Percentiles rank a stretch among this genome's conserved stretches.
These are phyloP conservation scores for Pholiota conissans DNA, from an alignment of 768 basidiomycete species.

Conservation along the genomic window DNA sequence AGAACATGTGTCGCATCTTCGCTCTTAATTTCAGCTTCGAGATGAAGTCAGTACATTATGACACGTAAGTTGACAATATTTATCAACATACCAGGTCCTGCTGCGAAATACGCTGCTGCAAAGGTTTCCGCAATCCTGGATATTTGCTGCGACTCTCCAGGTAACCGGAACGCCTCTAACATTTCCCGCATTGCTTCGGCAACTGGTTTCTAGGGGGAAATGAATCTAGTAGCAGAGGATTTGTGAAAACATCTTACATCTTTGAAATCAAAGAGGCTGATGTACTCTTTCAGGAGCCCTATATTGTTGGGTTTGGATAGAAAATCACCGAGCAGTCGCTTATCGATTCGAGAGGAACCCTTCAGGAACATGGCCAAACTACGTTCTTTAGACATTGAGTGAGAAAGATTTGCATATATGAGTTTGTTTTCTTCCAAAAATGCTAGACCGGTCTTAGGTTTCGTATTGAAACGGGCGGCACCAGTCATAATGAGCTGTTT, in stretches of 20 bases:
- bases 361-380: conserved; percentile 89
- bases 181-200: conserved; percentile 96
- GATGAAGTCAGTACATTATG: not conserved
- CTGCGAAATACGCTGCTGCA: conserved; percentile 86
- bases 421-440: conserved; percentile 94
- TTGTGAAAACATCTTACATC: conserved; percentile 54
- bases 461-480: conserved; percentile 84
- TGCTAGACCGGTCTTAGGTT: conserved; percentile 87
- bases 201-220: conserved; percentile 84
- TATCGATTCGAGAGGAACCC: conserved; percentile 82
- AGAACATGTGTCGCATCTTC: conserved; percentile 95
- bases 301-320: conserved; percentile 87
- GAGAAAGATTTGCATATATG: conserved; percentile 68
- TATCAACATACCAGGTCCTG: conserved; percentile 63
- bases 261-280: conserved; percentile 87
- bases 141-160: conserved; percentile 95
- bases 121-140: conserved; percentile 92
- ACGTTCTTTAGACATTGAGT: conserved; percentile 52
- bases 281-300: conserved; percentile 83
- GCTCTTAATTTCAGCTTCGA: conserved; percentile 79
- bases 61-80: not conserved
- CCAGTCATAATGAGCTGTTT: conserved; percentile 87
- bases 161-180: conserved; percentile 90
- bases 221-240: too few species aligned
- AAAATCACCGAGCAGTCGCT: conserved; percentile 91